These are phyloP conservation scores for Mycena alexandri DNA, from an alignment of 768 basidiomycete species.

Conservation along the genomic window DNA sequence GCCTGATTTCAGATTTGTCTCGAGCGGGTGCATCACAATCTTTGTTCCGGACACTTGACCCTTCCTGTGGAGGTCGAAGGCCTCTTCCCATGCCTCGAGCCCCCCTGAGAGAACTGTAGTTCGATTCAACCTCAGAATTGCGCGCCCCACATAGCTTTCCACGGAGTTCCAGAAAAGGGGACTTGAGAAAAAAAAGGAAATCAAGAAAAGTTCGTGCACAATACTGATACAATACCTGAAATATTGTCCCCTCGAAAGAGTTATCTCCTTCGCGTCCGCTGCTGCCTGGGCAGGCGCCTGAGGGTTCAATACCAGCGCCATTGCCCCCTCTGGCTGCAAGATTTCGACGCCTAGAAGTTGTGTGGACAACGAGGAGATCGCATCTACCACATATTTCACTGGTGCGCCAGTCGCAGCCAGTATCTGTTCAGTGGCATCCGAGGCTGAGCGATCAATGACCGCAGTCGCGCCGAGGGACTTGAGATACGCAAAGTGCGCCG, in stretches of 20 bases:
- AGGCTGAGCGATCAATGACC: constrained; percentile 15
- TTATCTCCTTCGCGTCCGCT: constrained; percentile 4
- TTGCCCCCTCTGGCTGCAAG: constrained; percentile 8
- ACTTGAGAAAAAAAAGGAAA: neutral
- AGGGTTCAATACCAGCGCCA: neutral
- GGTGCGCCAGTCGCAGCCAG: constrained; percentile 16
- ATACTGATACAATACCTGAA: neutral
- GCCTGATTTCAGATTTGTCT: neutral
- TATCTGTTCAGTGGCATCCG: constrained; percentile 7
- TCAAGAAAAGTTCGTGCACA: neutral
- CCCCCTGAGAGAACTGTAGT: constrained; percentile 16
- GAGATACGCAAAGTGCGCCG: constrained; percentile 12
- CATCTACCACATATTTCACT: constrained; percentile 23
- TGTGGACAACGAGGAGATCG: constrained; percentile 15
- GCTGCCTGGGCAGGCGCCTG: neutral
- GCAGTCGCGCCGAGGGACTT: constrained; percentile 25
- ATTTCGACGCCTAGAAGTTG: constrained; percentile 26
- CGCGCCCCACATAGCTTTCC: constrained; percentile 7
- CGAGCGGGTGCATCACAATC: constrained; percentile 22
- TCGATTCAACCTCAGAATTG: constrained; percentile 19
- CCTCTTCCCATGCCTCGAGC: constrained; percentile 20
- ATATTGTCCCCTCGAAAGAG: constrained; percentile 1
- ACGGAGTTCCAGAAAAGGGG: constrained; percentile 9
- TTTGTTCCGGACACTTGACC: constrained; percentile 25
- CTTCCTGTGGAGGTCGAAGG: constrained; percentile 16